Conservation (phyloP, 306 rosid species). For the Cucurbita moschata region DNA sequence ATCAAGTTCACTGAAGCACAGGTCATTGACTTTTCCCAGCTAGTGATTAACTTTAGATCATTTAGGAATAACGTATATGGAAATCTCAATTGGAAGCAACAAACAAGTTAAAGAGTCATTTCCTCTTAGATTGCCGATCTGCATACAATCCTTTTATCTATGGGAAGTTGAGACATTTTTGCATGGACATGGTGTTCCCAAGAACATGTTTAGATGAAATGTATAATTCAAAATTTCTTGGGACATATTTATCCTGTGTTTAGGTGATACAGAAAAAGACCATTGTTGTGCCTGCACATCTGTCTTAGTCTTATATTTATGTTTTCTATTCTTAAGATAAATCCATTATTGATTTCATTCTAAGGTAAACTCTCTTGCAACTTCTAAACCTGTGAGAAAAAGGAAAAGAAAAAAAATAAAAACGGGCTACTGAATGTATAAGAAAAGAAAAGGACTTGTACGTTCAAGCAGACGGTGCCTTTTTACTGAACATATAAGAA, state of each 20-base stretch:
- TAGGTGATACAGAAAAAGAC: neutral
- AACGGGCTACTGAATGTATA: too few species aligned
- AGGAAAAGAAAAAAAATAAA: neutral
- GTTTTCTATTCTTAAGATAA: neutral
- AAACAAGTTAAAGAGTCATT: neutral
- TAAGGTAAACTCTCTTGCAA: neutral
- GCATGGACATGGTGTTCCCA: neutral
- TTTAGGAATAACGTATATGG: neutral
- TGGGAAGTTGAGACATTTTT: neutral
- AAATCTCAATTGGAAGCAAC: neutral
- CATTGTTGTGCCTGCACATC: neutral
- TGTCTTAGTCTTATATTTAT: neutral
- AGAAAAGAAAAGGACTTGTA: too few species aligned
- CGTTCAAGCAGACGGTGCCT: too few species aligned
- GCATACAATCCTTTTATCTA: neutral
- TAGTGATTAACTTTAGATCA: neutral
- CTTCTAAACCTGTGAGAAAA: neutral
- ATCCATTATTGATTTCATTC: neutral
- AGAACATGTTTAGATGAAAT: neutral
- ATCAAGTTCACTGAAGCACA: conserved; percentile 58
- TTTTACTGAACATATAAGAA: too few species aligned
- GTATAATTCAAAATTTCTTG: neutral
- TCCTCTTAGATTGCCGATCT: neutral
- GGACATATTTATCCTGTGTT: neutral
- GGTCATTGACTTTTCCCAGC: conserved; percentile 23